These are phyloP conservation scores for Phytophthora pinifolia DNA, from an alignment of 352 stramenopile genomes.

Conservation along the genomic window DNA sequence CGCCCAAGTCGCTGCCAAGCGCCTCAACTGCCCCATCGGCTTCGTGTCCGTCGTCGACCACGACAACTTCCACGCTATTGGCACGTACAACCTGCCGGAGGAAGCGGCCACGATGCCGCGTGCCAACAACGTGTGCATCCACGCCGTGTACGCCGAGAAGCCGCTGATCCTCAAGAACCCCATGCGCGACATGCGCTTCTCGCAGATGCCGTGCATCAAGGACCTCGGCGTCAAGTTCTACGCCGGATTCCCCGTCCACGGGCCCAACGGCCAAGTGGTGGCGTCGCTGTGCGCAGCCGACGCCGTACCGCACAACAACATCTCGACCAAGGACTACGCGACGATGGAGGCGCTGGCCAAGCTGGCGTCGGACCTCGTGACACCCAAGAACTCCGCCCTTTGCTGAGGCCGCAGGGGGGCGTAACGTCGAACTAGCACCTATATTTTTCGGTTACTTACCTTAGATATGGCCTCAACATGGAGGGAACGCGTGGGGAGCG, in stretches of 20 bases:
- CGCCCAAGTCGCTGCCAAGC: conserved; percentile 59
- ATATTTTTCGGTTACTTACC: conserved; percentile 8
- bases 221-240: conserved; percentile 70
- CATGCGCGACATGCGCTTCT: conserved; percentile 67
- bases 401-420: conserved; percentile 2
- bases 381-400: conserved; percentile 14
- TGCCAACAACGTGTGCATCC: conserved; percentile 56
- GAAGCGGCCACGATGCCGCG: conserved; percentile 31
- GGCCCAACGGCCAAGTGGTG: conserved; percentile 50
- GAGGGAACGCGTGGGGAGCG: background rate
- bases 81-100: conserved; percentile 43
- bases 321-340: conserved; percentile 72
- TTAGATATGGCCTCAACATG: too few relatives aligned
- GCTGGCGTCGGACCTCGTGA: conserved; percentile 47
- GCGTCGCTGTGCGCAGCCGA: conserved; percentile 55
- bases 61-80: conserved; percentile 53
- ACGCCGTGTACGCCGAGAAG: conserved; percentile 61
- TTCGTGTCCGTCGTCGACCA: conserved; percentile 63
- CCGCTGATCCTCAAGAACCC: conserved; percentile 68
- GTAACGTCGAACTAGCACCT: background rate
- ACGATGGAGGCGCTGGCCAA: conserved; percentile 70
- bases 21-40: conserved; percentile 56
- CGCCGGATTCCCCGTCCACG: conserved; percentile 57
- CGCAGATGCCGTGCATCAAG: conserved; percentile 51
- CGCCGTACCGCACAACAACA: conserved; percentile 46